Base-by-base conservation (phyloP, 2,329 filamentous ascomycete species). In the Pseudogymnoascus sp. region DNA sequence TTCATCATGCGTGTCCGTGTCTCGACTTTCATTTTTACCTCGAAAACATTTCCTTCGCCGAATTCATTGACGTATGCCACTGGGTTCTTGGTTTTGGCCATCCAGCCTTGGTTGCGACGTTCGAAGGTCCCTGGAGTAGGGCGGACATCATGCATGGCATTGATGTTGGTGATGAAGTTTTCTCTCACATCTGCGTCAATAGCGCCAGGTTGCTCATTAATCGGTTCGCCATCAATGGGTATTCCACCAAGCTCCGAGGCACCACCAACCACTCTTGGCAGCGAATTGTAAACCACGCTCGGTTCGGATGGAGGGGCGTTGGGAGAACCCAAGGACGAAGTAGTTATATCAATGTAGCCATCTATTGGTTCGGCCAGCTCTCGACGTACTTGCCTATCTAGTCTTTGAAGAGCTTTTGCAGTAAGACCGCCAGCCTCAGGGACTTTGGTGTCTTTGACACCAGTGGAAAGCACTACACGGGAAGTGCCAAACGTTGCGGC, bases 1-100 rank as follows among this genome's bases (percentile, higher is more conserved):
- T 63, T 60, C 21, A 63, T 42, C 13, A 17, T 33, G 4, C 48
- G 31, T 25, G 61, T 35, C 9, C 62, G 61, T 2, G 3, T 35
- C 59, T 63, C 61, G 2, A 21, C 35, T 25, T 41, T 63, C 17
- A 41, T 17, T 27, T 27, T 31, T 31, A 59, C 33, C 35, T 27
- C 58, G 17, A 59, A 10, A 10, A 12, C 3, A 39, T 59, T 59
- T 4, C 17, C 35, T 2, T 27, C 58, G 17, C 58, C n/a, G 35
- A 59, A 59, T 8, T 38, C 58, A 17, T 39, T 59, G 12, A 31
- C 27, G 6, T 59, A 59, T 2, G 21, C 6, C 9, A 39, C 38
- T 41, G 58, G 7, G 12, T 31, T 21, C 21, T 27, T 39, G 25
- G 21, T 27, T 41, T 33, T 8, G n/a, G 58, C 17, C 10, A 27